phyloP scores from a whole-genome alignment of 805 yeast species.

The Yarrowia sp. region DNA sequence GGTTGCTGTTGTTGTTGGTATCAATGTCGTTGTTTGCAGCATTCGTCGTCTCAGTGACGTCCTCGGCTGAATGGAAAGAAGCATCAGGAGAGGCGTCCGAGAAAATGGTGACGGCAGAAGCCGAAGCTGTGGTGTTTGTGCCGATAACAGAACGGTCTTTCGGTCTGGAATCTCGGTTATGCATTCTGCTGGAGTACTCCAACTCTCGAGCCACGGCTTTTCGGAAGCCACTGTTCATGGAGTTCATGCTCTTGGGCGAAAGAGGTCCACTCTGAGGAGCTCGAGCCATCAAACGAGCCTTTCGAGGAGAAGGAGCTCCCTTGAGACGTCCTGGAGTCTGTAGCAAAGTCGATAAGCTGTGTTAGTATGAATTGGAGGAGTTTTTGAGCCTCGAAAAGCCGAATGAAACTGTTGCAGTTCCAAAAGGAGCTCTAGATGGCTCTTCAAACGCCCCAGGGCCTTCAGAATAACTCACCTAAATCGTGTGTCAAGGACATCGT shows the following conservation, averaged over 20 bases:
- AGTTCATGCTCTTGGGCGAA: constrained; percentile 14
- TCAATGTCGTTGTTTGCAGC: too few relatives aligned
- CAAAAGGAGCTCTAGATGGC: too few relatives aligned
- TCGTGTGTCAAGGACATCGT: constrained; percentile 35
- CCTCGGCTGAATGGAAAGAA: constrained; percentile 9
- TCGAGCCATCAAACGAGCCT: constrained; percentile 1
- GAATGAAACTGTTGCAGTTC: too few relatives aligned
- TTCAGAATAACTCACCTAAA: constrained; percentile 32
- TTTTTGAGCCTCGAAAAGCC: background rate
- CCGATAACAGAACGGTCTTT: background rate
- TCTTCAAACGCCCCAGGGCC: background rate
- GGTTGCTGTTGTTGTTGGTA: background rate
- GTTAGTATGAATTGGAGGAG: background rate
- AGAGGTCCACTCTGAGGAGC: constrained; percentile 10
- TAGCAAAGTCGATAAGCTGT: constrained; percentile 25
- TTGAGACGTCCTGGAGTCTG: constrained; percentile 34
- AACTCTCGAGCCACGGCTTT: background rate
- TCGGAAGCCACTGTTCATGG: constrained; percentile 7
- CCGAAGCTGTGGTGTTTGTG: background rate
- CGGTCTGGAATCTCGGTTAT: background rate
- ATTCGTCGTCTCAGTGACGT: background rate
- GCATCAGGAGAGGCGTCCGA: constrained; percentile 1
- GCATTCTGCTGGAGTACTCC: background rate
- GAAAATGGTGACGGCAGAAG: background rate
- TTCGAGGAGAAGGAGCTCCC: constrained; percentile 29